These are phyloP conservation scores for Botrytis deweyae DNA, from an alignment of 2,329 filamentous ascomycete genomes.

Conservation along the genomic window DNA sequence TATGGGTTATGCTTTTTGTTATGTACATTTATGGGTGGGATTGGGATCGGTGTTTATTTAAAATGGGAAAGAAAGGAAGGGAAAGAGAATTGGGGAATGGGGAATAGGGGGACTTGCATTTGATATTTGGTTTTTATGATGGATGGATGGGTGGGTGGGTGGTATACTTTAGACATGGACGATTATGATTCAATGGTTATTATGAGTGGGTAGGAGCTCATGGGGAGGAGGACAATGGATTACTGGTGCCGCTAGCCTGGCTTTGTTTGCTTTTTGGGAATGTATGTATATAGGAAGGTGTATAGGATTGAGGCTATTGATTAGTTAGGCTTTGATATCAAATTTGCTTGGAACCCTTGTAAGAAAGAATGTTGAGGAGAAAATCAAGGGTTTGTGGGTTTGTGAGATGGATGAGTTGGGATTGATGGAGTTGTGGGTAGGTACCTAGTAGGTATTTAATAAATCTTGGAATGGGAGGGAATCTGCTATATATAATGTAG, in stretches of 20 bases:
- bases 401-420: no score
- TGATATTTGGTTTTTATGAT: slow-evolving; percentile 8
- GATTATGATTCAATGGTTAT: slow-evolving; percentile 11
- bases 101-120: background rate
- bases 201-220: background rate
- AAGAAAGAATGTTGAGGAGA: background rate
- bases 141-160: background rate
- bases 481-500: background rate
- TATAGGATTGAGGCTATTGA: background rate
- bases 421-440: no score
- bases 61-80: background rate
- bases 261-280: background rate
- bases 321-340: background rate
- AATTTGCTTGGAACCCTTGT: background rate
- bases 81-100: background rate
- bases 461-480: background rate
- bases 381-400: no score
- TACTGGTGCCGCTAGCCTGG: background rate
- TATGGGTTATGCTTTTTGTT: background rate
- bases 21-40: background rate
- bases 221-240: background rate
- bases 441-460: background rate
- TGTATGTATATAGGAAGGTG: background rate
- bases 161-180: slow-evolving; percentile 1
- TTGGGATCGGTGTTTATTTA: background rate